These are phyloP conservation scores for Posidonia oceanica DNA, from an alignment of 116 monocot genomes.

Conservation along the genomic window DNA sequence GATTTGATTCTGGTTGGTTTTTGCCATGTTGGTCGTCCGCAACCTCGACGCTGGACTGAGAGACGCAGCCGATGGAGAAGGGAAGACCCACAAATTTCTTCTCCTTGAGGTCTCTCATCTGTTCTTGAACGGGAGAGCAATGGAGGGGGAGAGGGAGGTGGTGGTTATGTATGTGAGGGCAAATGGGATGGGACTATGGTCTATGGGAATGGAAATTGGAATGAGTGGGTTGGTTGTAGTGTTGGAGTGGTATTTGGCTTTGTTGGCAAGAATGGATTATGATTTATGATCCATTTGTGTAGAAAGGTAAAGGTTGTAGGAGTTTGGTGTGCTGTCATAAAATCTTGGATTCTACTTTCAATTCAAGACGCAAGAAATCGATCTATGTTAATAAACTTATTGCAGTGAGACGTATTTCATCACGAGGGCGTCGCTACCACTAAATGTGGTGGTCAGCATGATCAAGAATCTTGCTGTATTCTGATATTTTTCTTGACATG, in stretches of 20 bases:
- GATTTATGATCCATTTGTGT: background rate
- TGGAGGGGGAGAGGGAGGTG: background rate
- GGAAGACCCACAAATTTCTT: slow-evolving; percentile 41
- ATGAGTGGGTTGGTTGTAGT: background rate
- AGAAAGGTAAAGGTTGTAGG: background rate
- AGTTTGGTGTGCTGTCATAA: background rate
- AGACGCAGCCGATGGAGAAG: slow-evolving; percentile 65
- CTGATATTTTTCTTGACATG: too few species aligned
- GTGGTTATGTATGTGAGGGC: background rate
- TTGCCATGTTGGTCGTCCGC: slow-evolving; percentile 21
- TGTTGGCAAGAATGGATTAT: too few species aligned
- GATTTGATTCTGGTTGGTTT: slow-evolving; percentile 6
- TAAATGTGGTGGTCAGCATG: too few species aligned
- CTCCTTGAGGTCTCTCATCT: slow-evolving; percentile 46
- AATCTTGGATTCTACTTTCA: too few species aligned
- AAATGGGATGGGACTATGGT: background rate
- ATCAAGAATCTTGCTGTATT: too few species aligned
- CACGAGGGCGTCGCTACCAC: too few species aligned
- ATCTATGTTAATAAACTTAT: too few species aligned
- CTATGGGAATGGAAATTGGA: too few species aligned
- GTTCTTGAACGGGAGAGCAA: background rate
- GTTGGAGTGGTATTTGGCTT: too few species aligned
- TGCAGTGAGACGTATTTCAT: too few species aligned
- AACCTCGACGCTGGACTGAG: slow-evolving; percentile 58
- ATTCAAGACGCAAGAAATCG: too few species aligned